Evolutionary conservation across 2,329 filamentous ascomycete genomes (phyloP).

Genomic region (Cladosporium colombiae): DNA sequence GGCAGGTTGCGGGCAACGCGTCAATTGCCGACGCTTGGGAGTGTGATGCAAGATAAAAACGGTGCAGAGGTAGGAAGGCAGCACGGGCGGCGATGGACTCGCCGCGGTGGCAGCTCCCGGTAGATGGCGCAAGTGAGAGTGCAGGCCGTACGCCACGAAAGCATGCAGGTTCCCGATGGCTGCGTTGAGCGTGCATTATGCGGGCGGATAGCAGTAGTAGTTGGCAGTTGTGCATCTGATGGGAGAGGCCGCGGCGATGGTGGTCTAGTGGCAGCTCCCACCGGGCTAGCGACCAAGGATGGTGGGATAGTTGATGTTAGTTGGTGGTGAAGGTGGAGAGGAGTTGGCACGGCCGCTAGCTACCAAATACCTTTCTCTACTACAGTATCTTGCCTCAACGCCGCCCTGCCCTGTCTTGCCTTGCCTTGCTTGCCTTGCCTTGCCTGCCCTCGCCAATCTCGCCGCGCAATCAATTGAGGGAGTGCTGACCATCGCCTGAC

Average conservation of each 20-base stretch:
- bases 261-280: neutral
- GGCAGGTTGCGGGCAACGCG: neutral
- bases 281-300: neutral
- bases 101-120: neutral
- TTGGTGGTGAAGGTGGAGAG: neutral
- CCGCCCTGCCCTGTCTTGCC: neutral
- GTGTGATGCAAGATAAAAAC: neutral
- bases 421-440: neutral
- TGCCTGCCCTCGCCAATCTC: neutral
- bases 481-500: constrained; percentile 4
- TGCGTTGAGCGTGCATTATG: constrained; percentile 5
- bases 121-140: neutral
- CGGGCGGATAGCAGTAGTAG: neutral
- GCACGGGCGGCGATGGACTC: neutral
- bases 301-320: neutral
- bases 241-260: constrained; percentile 2
- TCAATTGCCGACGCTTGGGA: constrained; percentile 5
- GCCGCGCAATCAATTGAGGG: constrained; percentile 1
- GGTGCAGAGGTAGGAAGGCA: neutral
- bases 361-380: neutral
- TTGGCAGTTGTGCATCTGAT: neutral
- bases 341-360: constrained; percentile 11
- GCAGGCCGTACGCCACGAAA: constrained; percentile 7
- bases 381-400: too few relatives aligned
- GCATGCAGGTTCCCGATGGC: constrained; percentile 3